A percentile compares a stretch with the other conserved stretches of the same genome.
Conservation (phyloP, 495 filamentous ascomycete species). For the Aspergillus carlsbadensis region DNA sequence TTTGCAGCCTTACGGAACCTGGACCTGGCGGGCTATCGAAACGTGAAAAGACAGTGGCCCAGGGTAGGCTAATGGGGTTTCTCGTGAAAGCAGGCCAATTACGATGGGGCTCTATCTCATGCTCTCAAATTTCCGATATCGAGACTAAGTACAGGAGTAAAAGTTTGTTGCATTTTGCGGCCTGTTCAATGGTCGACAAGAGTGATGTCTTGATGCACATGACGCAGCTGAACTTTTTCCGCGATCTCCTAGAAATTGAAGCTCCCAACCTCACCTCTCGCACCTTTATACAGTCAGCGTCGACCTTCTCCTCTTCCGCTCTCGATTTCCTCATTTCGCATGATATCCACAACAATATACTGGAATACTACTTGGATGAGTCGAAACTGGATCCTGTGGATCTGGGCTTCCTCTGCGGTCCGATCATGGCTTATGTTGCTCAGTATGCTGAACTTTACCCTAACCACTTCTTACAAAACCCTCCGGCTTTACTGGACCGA, state of each 20-base stretch:
- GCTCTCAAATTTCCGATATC: constrained; percentile 58
- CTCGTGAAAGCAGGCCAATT: constrained; percentile 64
- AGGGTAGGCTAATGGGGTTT: constrained; percentile 72
- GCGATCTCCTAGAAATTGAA: constrained; percentile 56
- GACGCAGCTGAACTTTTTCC: constrained; percentile 73
- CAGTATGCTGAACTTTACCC: constrained; percentile 56
- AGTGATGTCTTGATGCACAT: constrained; percentile 79
- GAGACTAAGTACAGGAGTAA: constrained; percentile 52
- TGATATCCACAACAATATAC: constrained; percentile 49
- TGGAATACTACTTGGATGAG: constrained; percentile 54
- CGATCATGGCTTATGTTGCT: constrained; percentile 57
- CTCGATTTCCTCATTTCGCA: constrained; percentile 54
- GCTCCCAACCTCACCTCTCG: constrained; percentile 35
- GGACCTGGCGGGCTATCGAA: constrained; percentile 47
- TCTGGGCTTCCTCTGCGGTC: constrained; percentile 49
- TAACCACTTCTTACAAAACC: constrained; percentile 51
- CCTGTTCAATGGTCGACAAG: constrained; percentile 70
- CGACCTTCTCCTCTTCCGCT: constrained; percentile 50
- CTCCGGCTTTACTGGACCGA: constrained; percentile 34
- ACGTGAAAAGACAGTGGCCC: constrained; percentile 70
- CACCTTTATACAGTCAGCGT: constrained; percentile 32
- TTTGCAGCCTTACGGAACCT: constrained; percentile 52
- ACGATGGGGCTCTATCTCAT: constrained; percentile 61
- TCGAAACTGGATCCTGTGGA: constrained; percentile 52
- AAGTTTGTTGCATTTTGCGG: constrained; percentile 74